Base-by-base conservation (phyloP, 768 basidiomycete genomes). In the Tulasnella sp. region DNA sequence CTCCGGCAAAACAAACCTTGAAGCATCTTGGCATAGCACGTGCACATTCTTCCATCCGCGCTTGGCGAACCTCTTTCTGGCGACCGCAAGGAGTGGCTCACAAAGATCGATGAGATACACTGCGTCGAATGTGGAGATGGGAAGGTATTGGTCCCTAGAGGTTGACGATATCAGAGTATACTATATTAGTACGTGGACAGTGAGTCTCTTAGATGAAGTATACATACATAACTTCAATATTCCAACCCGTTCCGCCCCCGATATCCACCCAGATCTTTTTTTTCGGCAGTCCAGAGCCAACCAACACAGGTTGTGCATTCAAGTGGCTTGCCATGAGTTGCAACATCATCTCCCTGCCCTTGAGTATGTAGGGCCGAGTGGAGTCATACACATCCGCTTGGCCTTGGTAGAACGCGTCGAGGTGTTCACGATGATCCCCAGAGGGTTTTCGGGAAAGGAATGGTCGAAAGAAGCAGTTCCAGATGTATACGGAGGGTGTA, bases 221-320 rank as follows among this genome's bases (percentile, higher is more conserved):
- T 62, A 76, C 77, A 69, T 83, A 75, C 85, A 86, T 86, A 60
- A 80, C 73, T 69, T 87, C 85, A 65, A 87, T 80, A 67, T 86
- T 87, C 73, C 81, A 81, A 4, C 82, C 81, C 77, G 86, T 87
- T 26, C 85, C 86, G 30, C 86, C 86, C 15, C 86, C 85, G 58
- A 88, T 80, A 67, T 88, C 86, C 17, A 88, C 76, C 86, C 86
- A 88, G 13, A 88, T 76, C 17, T 74, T 64, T 24, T 66, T 67
- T 34, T 67, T 69, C 3, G 73, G 74, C 48, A 52, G 55, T 34
- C 51, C 54, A 41, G 26, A 10, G 24, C 47, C 63, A 26, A 48
- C n/a, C 47, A 26, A n/a, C n/a, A n/a, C 19, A 26, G 47, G 10
- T 61, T 84, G 73, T 2, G 76, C 70, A 30, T 73, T 74, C 7